A percentile compares a stretch with the other conserved stretches of the same genome.
These are phyloP conservation scores for Vicia sativa DNA, from an alignment of 306 rosid species.

Conservation along the genomic window DNA sequence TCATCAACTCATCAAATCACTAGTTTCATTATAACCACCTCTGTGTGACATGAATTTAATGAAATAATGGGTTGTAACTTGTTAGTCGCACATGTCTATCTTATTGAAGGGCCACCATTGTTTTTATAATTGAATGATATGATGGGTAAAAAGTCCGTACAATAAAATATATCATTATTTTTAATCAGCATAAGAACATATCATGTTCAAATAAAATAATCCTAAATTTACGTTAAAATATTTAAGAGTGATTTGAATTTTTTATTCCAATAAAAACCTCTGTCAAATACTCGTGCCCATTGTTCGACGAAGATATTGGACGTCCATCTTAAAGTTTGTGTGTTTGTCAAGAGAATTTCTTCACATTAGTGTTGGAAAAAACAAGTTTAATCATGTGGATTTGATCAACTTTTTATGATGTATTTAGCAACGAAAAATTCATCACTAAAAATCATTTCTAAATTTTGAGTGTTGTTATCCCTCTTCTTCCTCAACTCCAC, in stretches of 20 bases:
- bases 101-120: slow-evolving; percentile 48
- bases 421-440: too few species aligned
- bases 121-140: slow-evolving; percentile 39
- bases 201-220: neutral
- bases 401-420: too few species aligned
- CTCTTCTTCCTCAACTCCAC: too few species aligned
- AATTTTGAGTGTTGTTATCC: too few species aligned
- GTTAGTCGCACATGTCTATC: slow-evolving; percentile 49
- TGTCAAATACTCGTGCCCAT: too few species aligned
- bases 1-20: slow-evolving; percentile 3
- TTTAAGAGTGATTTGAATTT: too few species aligned
- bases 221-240: too few species aligned
- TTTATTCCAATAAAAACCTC: too few species aligned
- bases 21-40: slow-evolving; percentile 22
- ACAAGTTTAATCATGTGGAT: too few species aligned
- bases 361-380: too few species aligned
- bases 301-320: too few species aligned
- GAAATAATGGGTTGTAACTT: slow-evolving; percentile 39
- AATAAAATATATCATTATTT: neutral
- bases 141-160: slow-evolving; percentile 26
- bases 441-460: too few species aligned
- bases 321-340: neutral
- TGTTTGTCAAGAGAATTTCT: neutral
- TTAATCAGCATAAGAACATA: neutral
- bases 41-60: slow-evolving; percentile 49